A percentile compares a stretch with the other conserved stretches of the same genome.
phyloP scores from a whole-genome alignment of 2,329 filamentous ascomycete genomes.

The Beauveria pseudobassiana region DNA sequence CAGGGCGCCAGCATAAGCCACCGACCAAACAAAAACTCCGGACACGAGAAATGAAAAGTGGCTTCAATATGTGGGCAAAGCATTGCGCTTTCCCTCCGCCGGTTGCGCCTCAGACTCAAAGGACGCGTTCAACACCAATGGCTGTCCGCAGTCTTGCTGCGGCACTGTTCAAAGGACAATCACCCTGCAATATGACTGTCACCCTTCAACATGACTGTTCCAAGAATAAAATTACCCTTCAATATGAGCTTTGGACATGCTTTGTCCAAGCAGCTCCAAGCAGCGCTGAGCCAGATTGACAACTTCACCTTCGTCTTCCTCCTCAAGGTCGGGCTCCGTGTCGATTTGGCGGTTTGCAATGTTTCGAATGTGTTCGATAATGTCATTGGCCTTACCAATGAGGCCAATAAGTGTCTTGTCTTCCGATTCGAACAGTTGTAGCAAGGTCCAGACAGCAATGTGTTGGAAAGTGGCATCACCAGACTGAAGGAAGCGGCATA shows the following conservation, averaged over 20 bases:
- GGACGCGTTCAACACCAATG: not conserved
- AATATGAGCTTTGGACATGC: slow-evolving; percentile 69
- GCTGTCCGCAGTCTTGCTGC: not conserved
- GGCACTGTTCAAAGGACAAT: not conserved
- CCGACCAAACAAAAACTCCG: slow-evolving; percentile 10
- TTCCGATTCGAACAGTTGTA: slow-evolving; percentile 92
- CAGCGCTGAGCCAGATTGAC: slow-evolving; percentile 86
- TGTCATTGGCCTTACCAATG: slow-evolving; percentile 83
- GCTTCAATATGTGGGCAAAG: not conserved
- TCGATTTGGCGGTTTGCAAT: slow-evolving; percentile 88
- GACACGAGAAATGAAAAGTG: slow-evolving; percentile 10
- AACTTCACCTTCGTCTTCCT: slow-evolving; percentile 89
- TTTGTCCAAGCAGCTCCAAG: slow-evolving; percentile 75
- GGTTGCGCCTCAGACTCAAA: not conserved
- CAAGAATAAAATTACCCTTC: slow-evolving; percentile 59
- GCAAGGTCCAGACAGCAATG: slow-evolving; percentile 95
- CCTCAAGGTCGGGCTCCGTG: slow-evolving; percentile 76
- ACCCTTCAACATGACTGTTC: slow-evolving; percentile 76
- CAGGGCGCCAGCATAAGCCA: slow-evolving; percentile 1
- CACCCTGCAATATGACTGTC: slow-evolving; percentile 71
- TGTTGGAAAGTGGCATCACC: slow-evolving; percentile 98
- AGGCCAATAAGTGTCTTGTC: slow-evolving; percentile 81
- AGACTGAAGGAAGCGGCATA: slow-evolving; percentile 85
- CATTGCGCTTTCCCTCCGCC: not conserved
- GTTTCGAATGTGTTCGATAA: slow-evolving; percentile 83